Evolutionary conservation across 345 rosid species (phyloP), one percentile per base, ranked within the genome.

Genomic region (Schrenkiella parvula): DNA sequence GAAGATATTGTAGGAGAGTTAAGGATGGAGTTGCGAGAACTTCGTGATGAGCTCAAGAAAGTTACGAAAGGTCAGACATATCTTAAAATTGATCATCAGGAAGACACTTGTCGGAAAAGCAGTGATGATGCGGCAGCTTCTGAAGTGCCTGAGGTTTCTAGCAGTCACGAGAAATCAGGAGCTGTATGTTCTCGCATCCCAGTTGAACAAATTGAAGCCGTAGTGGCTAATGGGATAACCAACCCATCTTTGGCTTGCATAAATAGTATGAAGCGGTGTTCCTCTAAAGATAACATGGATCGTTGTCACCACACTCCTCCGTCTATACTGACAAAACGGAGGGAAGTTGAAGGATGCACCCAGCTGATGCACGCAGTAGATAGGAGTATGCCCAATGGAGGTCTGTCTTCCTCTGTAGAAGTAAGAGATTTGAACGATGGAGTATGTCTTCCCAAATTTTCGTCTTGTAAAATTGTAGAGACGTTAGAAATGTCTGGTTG

Each of bases 1-100:
- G 89, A 88, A 80, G 93, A 86, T 78, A 85, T 86, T 43, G 97
- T 87, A 31, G 85, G 83, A 81, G 98, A 90, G 68, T 90, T 93
- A 55, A 84, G 92, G 77, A 77, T 82, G 70, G 97, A 92, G 69
- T 81, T 90, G 80, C 82, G 82, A 71, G 83, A 80, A 76, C 74
- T 80, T 21, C 95, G 75, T 37, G 86, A 81, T 66, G 91, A 86
- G 81, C 79, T 87, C 73, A 90, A 84, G 64, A 86, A 56, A 76
- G 71, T 74, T 51, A 63, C 66, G 2, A 68, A 38, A 57, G 50
- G 59, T 23, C 75, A 75, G 63, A 26, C 52, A 62, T 34, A 76
- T 63, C 54, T 21, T 75, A 29, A 21, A 51, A 50, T 15, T 29
- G 55, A 59, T 29, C 63, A 38, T 13, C 37, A 55, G 41, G 69